Evolutionary conservation across 768 basidiomycete species (phyloP).

Genomic region (Mycena floridula): DNA sequence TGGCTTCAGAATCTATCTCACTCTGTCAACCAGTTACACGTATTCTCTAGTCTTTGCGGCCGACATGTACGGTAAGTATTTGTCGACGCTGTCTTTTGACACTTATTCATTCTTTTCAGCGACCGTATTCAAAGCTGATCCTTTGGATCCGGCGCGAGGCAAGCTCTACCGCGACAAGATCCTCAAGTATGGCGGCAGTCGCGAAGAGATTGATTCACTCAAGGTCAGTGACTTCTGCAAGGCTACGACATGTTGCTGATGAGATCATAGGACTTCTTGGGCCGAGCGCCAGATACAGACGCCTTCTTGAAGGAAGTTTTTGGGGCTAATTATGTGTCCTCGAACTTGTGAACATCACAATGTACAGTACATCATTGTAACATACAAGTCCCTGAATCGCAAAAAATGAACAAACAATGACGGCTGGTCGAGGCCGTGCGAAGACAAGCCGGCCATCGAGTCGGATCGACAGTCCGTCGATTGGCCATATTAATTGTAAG

Average conservation of each 20-base stretch:
- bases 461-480: too few relatives aligned
- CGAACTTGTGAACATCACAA: neutral
- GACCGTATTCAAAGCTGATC: constrained; percentile 78
- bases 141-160: constrained; percentile 64
- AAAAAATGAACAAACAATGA: too few relatives aligned
- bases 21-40: constrained; percentile 36
- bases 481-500: too few relatives aligned
- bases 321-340: constrained; percentile 22
- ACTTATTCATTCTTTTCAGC: constrained; percentile 21
- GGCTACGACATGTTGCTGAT: neutral
- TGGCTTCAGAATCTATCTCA: neutral
- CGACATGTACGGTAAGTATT: constrained; percentile 45
- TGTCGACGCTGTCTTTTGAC: neutral
- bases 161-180: constrained; percentile 71
- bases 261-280: constrained; percentile 61
- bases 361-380: too few relatives aligned
- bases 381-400: too few relatives aligned
- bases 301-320: constrained; percentile 70
- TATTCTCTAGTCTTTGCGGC: constrained; percentile 66
- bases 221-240: constrained; percentile 36
- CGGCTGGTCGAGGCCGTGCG: too few relatives aligned
- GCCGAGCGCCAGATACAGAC: constrained; percentile 65
- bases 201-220: constrained; percentile 77
- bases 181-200: constrained; percentile 65
- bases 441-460: too few relatives aligned